phyloP scores from a whole-genome alignment of 257 asterid species.

The Nicotiana paniculata region DNA sequence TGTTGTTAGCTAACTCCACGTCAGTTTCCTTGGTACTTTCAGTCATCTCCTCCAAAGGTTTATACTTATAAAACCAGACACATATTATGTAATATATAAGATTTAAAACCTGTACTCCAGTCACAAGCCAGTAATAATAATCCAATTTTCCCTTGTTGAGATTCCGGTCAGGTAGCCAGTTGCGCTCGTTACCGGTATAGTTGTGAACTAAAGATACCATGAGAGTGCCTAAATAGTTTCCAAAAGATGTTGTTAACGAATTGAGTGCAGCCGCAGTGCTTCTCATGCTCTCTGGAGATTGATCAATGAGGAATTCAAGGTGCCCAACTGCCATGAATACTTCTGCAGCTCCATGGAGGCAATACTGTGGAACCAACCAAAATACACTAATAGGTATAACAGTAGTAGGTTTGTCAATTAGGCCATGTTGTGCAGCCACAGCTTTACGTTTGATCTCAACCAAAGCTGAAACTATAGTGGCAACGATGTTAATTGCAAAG shows the following conservation, averaged over 20 bases:
- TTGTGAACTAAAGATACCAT: slow-evolving; percentile 53
- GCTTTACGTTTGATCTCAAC: slow-evolving; percentile 62
- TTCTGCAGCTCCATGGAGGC: slow-evolving; percentile 59
- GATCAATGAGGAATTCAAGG: slow-evolving; percentile 65
- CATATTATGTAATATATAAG: slow-evolving; percentile 45
- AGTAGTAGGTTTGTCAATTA: slow-evolving; percentile 42
- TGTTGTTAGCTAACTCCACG: slow-evolving; percentile 18
- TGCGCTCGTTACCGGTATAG: slow-evolving; percentile 30
- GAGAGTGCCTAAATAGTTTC: slow-evolving; percentile 50
- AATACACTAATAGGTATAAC: slow-evolving; percentile 60
- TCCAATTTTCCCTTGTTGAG: slow-evolving; percentile 62
- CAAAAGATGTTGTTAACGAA: slow-evolving; percentile 50
- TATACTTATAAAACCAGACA: slow-evolving; percentile 47
- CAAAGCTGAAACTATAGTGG: slow-evolving; percentile 42
- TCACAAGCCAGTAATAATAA: slow-evolving; percentile 53
- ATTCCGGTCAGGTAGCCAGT: slow-evolving; percentile 72
- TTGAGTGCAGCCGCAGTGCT: slow-evolving; percentile 66
- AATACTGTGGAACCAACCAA: slow-evolving; percentile 74
- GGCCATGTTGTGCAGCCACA: slow-evolving; percentile 33
- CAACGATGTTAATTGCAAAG: slow-evolving; percentile 39
- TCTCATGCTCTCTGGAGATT: slow-evolving; percentile 84
- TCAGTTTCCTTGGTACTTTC: slow-evolving; percentile 19
- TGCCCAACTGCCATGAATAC: slow-evolving; percentile 65
- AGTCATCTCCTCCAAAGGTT: slow-evolving; percentile 37
- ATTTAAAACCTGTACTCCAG: slow-evolving; percentile 50